Evolutionary conservation across 495 filamentous ascomycete species (phyloP).

Genomic region (Aspergillus conjunctus): DNA sequence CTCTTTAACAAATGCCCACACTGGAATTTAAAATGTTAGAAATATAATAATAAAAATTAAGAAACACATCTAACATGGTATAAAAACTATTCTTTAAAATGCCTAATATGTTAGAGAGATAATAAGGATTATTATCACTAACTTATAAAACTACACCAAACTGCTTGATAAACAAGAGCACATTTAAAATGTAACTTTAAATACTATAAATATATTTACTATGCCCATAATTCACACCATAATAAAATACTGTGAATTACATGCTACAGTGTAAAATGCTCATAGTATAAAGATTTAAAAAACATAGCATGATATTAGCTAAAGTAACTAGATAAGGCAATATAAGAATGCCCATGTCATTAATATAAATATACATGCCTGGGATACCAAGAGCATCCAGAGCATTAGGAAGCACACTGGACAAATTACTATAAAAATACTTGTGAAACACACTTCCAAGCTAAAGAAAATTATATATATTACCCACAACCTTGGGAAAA

Average conservation of each 20-base stretch:
- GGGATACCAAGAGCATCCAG: background rate
- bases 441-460: too few species aligned
- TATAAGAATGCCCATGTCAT: too few species aligned
- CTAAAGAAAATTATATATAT: too few species aligned
- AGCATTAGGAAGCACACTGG: background rate
- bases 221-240: background rate
- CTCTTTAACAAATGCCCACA: background rate
- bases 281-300: too few species aligned
- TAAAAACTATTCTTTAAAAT: background rate
- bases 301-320: too few species aligned
- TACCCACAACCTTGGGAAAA: too few species aligned
- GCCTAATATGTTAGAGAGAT: background rate
- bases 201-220: too few species aligned
- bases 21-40: background rate
- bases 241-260: background rate
- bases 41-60: background rate
- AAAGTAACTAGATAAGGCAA: too few species aligned
- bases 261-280: too few species aligned
- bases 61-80: background rate
- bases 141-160: background rate
- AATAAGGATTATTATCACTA: background rate
- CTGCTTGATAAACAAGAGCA: too few species aligned
- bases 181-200: too few species aligned
- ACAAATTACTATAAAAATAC: background rate
- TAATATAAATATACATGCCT: too few species aligned